These are phyloP conservation scores for Fusarium dimerum DNA, from an alignment of 2,329 filamentous ascomycete genomes.

Conservation along the genomic window DNA sequence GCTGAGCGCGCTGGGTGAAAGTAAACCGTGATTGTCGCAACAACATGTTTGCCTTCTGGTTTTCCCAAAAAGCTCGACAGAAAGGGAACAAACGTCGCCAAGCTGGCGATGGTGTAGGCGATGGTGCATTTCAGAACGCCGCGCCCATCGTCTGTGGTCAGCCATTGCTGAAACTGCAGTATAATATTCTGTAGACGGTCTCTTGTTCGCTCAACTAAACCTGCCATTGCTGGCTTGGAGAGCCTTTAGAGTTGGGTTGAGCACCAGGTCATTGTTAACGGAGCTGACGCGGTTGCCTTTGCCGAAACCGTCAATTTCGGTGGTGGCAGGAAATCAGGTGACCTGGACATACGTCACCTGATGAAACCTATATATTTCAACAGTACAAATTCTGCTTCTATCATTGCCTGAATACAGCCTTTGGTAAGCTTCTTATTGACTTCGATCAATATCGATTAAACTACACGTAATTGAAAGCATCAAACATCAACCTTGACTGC, in stretches of 20 bases:
- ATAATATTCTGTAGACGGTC: conserved; percentile 35
- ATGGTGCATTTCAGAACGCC: conserved; percentile 88
- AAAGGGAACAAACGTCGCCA: conserved; percentile 78
- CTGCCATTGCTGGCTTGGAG: background rate
- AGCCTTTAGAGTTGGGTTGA: background rate
- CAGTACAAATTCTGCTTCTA: too few relatives aligned
- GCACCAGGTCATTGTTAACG: background rate
- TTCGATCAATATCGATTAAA: too few relatives aligned
- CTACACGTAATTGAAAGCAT: too few relatives aligned
- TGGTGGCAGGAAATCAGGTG: background rate
- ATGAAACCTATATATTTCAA: background rate
- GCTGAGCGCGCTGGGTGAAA: conserved; percentile 87
- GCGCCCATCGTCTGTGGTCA: conserved; percentile 70
- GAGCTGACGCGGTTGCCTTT: background rate
- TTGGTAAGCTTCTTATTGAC: too few relatives aligned
- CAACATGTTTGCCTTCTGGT: conserved; percentile 90
- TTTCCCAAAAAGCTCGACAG: conserved; percentile 74
- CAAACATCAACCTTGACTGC: conserved; percentile 54
- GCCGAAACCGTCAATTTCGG: background rate
- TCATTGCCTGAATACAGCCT: too few relatives aligned
- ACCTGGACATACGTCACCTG: background rate
- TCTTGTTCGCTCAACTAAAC: background rate
- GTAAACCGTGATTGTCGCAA: conserved; percentile 91
- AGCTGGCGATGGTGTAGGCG: conserved; percentile 82
- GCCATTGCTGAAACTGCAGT: conserved; percentile 55